Conservation (phyloP, 2,329 filamentous ascomycete species). For the Fonsecaea multimorphosa region DNA sequence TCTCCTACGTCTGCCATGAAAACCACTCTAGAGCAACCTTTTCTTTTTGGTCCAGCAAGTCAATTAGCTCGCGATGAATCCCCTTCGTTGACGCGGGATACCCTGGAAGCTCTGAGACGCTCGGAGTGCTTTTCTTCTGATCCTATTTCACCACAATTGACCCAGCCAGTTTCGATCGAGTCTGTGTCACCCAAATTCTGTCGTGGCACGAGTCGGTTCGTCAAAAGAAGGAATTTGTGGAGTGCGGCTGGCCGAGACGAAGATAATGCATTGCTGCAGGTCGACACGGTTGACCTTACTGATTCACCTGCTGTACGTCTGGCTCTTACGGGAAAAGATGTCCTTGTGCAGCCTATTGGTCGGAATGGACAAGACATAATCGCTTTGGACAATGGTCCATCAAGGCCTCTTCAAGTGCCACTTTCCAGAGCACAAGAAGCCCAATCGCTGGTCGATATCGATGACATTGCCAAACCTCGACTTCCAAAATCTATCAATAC, state of each 20-base stretch:
- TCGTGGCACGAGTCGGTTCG: slow-evolving; percentile 44
- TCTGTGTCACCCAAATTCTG: slow-evolving; percentile 41
- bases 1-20: slow-evolving; percentile 72
- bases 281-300: slow-evolving; percentile 66
- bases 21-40: slow-evolving; percentile 72
- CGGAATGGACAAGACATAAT: neutral
- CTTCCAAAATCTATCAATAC: neutral
- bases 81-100: slow-evolving; percentile 66
- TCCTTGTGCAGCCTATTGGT: slow-evolving; percentile 26
- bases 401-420: neutral
- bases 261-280: slow-evolving; percentile 67
- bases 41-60: slow-evolving; percentile 85
- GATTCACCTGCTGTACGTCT: slow-evolving; percentile 48
- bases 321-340: slow-evolving; percentile 38
- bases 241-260: slow-evolving; percentile 70
- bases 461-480: slow-evolving; percentile 30
- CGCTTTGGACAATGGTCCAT: neutral
- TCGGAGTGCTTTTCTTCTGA: slow-evolving; percentile 55
- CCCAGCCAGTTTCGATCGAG: slow-evolving; percentile 33
- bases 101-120: slow-evolving; percentile 66
- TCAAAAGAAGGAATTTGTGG: slow-evolving; percentile 65
- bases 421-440: slow-evolving; percentile 12
- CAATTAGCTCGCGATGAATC: slow-evolving; percentile 77
- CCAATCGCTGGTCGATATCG: slow-evolving; percentile 27
- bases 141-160: slow-evolving; percentile 30